phyloP scores from a whole-genome alignment of 2,329 filamentous ascomycete species.

The Calonectria pteridis region DNA sequence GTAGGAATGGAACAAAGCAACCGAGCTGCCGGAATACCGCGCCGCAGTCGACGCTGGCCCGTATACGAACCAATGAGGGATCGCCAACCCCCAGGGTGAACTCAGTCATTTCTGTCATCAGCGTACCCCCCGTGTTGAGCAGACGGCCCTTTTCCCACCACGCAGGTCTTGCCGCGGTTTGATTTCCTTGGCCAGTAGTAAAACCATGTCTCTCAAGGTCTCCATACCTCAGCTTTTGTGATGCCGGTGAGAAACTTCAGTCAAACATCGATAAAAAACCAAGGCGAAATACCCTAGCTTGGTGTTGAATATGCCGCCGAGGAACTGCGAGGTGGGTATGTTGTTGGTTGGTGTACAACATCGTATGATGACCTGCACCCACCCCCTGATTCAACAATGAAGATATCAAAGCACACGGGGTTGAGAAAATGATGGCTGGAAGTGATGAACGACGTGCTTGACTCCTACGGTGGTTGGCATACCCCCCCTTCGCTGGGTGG shows the following conservation, averaged over 20 bases:
- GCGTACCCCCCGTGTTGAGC: background rate
- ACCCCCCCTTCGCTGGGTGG: background rate
- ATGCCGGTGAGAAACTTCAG: background rate
- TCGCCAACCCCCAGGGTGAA: background rate
- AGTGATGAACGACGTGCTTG: background rate
- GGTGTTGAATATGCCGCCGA: background rate
- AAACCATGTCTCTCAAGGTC: background rate
- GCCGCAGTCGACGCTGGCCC: background rate
- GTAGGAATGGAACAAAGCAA: background rate
- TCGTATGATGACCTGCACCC: background rate
- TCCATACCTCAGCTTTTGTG: background rate
- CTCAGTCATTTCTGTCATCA: background rate
- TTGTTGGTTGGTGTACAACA: background rate
- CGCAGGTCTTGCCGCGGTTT: background rate
- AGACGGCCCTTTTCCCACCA: background rate
- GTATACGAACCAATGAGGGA: background rate
- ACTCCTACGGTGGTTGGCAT: background rate
- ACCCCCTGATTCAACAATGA: background rate
- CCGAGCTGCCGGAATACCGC: background rate
- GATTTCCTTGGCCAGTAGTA: background rate
- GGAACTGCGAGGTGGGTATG: background rate
- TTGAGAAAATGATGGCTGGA: background rate
- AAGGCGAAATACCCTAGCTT: background rate
- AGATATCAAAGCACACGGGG: background rate
- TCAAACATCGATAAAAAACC: background rate